Percentiles rank a stretch among this genome's conserved stretches.
Conservation (phyloP, 306 rosid species). For the Acacia melanoxylon region DNA sequence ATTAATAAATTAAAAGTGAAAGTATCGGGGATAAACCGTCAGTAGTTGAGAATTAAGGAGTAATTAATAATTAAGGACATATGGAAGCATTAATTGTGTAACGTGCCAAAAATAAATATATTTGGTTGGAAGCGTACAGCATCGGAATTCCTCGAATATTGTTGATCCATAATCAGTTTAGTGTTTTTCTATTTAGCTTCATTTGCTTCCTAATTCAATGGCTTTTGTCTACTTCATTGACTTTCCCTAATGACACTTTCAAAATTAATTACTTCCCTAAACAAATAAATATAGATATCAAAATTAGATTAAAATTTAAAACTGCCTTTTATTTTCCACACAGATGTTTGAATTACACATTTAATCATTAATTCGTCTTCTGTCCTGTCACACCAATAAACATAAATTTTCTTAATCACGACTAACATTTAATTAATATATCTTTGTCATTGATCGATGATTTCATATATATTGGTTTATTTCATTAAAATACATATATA, state of each 20-base stretch:
- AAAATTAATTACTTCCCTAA: not conserved
- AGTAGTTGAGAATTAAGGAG: not conserved
- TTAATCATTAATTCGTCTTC: not conserved
- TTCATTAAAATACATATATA: too few species aligned
- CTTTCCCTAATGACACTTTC: not conserved
- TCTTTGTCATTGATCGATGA: too few species aligned
- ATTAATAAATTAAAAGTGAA: not conserved
- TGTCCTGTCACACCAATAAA: not conserved
- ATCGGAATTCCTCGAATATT: not conserved
- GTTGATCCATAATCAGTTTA: too few species aligned
- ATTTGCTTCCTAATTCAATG: not conserved
- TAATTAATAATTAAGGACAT: not conserved
- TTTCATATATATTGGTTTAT: too few species aligned
- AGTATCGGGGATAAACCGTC: not conserved
- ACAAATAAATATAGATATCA: not conserved
- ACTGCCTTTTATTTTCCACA: not conserved
- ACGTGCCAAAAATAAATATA: not conserved
- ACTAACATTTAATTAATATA: not conserved
- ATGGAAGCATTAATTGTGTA: not conserved
- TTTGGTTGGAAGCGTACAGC: not conserved
- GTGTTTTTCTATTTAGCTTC: not conserved
- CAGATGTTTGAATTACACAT: not conserved
- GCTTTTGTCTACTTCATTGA: not conserved
- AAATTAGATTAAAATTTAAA: not conserved
- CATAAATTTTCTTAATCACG: not conserved